Conservation (phyloP, 2,329 filamentous ascomycete genomes). For the Fusarium musae region DNA sequence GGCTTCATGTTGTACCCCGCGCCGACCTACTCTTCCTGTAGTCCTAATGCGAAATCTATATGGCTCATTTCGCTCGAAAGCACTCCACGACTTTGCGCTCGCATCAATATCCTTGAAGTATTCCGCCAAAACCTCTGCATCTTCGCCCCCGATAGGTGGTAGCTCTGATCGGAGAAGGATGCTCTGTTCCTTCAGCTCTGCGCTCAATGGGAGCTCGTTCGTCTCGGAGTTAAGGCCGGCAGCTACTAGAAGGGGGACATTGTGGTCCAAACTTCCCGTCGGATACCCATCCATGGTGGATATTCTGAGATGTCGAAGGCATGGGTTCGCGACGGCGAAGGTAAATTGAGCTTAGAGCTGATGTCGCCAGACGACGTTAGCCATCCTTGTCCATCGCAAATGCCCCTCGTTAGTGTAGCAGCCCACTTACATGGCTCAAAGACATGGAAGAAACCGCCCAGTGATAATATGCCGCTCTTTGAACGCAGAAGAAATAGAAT, state of each 20-base stretch:
- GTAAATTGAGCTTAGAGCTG: conserved; percentile 37
- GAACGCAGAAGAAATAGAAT: background rate
- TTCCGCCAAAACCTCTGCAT: conserved; percentile 72
- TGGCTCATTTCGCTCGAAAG: conserved; percentile 61
- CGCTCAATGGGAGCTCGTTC: conserved; percentile 56
- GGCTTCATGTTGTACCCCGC: conserved; percentile 24
- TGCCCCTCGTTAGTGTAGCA: conserved; percentile 44
- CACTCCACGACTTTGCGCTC: conserved; percentile 73
- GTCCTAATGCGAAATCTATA: conserved; percentile 76
- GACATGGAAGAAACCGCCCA: background rate
- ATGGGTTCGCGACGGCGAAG: conserved; percentile 35
- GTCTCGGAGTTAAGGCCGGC: conserved; percentile 72
- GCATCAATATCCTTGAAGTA: conserved; percentile 75
- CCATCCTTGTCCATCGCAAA: conserved; percentile 34
- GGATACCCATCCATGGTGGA: conserved; percentile 81
- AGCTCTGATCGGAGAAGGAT: conserved; percentile 76
- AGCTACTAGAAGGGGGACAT: conserved; percentile 84
- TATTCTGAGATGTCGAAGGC: conserved; percentile 33
- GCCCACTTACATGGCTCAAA: conserved; percentile 41
- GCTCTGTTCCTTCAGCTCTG: conserved; percentile 66
- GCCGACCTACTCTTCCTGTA: conserved; percentile 78
- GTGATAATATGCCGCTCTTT: background rate
- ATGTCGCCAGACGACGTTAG: conserved; percentile 37
- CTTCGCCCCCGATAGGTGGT: conserved; percentile 71
- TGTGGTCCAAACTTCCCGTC: conserved; percentile 82